phyloP scores from a whole-genome alignment of 2,329 filamentous ascomycete species.

The Xylaria sp. region DNA sequence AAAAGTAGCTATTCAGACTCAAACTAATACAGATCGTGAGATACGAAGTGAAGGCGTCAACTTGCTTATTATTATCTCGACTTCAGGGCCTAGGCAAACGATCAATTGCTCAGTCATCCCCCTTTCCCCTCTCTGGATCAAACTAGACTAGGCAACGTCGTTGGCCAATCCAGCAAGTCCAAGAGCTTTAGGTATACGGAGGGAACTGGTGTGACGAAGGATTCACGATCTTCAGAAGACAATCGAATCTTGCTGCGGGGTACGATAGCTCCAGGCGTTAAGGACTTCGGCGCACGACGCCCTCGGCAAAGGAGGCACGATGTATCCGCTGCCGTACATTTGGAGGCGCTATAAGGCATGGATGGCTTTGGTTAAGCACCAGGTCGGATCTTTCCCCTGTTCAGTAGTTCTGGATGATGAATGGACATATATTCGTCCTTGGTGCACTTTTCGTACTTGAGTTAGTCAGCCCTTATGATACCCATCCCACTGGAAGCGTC shows the following conservation, averaged over 20 bases:
- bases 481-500: too few species aligned
- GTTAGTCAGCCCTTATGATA: too few species aligned
- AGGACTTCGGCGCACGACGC: neutral
- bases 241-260: neutral
- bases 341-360: too few species aligned
- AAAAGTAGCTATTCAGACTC: neutral
- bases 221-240: neutral
- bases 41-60: neutral
- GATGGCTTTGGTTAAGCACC: too few species aligned
- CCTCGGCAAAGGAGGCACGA: neutral
- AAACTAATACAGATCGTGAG: neutral
- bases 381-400: too few species aligned
- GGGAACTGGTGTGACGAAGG: neutral
- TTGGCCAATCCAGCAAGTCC: neutral
- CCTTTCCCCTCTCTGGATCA: neutral
- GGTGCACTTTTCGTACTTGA: too few species aligned
- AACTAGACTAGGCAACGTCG: neutral
- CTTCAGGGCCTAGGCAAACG: too few species aligned
- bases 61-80: too few species aligned
- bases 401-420: too few species aligned
- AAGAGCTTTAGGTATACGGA: neutral
- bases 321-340: neutral
- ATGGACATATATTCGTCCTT: too few species aligned
- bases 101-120: neutral
- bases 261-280: neutral